phyloP scores from a whole-genome alignment of 495 filamentous ascomycete species.

The Tuber aestivum region DNA sequence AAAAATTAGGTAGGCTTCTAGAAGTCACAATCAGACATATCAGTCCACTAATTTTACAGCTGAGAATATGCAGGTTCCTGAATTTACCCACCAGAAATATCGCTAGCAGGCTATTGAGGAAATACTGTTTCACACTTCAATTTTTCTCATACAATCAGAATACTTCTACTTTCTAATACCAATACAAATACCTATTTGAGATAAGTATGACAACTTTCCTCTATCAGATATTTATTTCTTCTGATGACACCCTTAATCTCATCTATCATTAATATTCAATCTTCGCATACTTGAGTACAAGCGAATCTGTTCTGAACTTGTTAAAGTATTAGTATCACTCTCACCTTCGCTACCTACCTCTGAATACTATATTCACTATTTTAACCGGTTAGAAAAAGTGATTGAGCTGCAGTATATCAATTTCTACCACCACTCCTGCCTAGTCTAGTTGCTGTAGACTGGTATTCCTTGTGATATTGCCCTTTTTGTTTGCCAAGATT shows the following conservation, averaged over 20 bases:
- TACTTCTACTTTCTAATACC: neutral
- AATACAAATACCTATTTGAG: neutral
- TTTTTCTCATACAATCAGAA: neutral
- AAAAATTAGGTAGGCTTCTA: neutral
- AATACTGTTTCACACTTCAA: neutral
- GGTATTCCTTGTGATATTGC: neutral
- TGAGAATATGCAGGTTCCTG: neutral
- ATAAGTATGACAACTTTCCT: neutral
- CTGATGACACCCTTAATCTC: neutral
- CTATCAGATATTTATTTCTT: neutral
- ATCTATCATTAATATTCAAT: too few species aligned
- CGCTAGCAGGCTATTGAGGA: too few species aligned
- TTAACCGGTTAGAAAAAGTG: too few species aligned
- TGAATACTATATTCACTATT: too few species aligned
- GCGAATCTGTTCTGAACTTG: too few species aligned
- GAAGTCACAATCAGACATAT: neutral
- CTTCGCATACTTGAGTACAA: too few species aligned
- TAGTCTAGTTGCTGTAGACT: neutral
- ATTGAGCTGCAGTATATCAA: too few species aligned
- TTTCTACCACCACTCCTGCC: neutral
- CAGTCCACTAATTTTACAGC: neutral
- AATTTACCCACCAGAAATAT: neutral
- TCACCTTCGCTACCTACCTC: too few species aligned
- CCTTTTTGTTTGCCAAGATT: neutral
- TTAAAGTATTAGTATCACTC: too few species aligned